These are phyloP conservation scores for Scheffersomyces lignicola DNA, from an alignment of 1,139 yeast genomes.

Conservation along the genomic window DNA sequence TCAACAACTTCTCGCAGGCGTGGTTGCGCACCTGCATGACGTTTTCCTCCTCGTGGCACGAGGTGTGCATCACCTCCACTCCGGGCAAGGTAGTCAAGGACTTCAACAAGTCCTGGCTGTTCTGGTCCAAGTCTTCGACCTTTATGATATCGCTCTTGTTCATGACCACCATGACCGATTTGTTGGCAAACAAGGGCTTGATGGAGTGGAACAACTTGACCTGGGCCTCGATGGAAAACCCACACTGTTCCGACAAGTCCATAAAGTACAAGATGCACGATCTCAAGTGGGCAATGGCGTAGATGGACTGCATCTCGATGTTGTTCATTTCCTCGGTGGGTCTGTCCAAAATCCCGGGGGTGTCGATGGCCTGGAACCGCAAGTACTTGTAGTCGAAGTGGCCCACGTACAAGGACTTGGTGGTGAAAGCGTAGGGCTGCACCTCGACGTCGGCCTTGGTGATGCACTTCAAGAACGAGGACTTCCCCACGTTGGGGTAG, in stretches of 20 bases:
- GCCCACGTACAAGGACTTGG: constrained; percentile 92
- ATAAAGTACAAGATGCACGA: constrained; percentile 94
- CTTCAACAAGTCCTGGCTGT: constrained; percentile 70
- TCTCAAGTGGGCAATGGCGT: constrained; percentile 97
- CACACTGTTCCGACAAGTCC: constrained; percentile 99
- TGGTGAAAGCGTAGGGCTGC: constrained; percentile 98
- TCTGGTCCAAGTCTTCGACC: constrained; percentile 78
- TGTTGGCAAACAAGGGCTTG: constrained; percentile 95
- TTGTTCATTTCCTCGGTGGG: constrained; percentile 99
- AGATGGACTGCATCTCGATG: constrained; percentile 98
- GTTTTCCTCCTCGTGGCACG: constrained; percentile 93
- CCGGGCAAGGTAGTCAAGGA: constrained; percentile 65
- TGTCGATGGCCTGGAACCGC: constrained; percentile 97
- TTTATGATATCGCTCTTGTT: constrained; percentile 91
- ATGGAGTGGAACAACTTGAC: constrained; percentile 95
- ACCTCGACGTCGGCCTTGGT: constrained; percentile 99
- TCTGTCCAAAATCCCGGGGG: constrained; percentile 98
- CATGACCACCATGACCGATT: constrained; percentile 91
- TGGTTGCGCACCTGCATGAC: constrained; percentile 95
- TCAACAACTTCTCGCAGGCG: constrained; percentile 94
- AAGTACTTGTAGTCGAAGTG: constrained; percentile 97
- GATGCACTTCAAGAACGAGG: constrained; percentile 88
- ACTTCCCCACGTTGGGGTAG: constrained; percentile 98
- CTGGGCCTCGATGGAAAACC: constrained; percentile 95
- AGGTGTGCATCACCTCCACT: constrained; percentile 89